Conservation (phyloP, 2,329 filamentous ascomycete species). For the Fonsecaea pedrosoi region DNA sequence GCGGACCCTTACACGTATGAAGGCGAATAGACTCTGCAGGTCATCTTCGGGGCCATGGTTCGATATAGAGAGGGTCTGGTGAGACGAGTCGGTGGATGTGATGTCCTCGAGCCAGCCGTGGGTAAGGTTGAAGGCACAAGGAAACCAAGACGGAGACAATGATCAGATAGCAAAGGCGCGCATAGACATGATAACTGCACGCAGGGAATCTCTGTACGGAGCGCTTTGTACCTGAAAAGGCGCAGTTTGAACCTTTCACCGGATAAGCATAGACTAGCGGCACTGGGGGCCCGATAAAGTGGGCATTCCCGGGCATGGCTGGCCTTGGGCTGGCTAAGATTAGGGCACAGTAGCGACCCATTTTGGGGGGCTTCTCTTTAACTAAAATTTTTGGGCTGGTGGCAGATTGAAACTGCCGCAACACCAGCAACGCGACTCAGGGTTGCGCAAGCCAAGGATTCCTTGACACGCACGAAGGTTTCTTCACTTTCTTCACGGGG, state of each 20-base stretch:
- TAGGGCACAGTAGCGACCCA: slow-evolving; percentile 17
- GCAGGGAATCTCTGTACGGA: background rate
- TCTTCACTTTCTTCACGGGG: background rate
- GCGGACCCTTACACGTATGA: slow-evolving; percentile 18
- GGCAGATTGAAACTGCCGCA: background rate
- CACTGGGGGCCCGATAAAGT: slow-evolving; percentile 5
- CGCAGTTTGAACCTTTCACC: slow-evolving; percentile 8
- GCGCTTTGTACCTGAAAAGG: background rate
- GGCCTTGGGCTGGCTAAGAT: slow-evolving; percentile 13
- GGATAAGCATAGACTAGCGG: slow-evolving; percentile 13
- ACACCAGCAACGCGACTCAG: background rate
- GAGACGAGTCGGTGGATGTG: background rate
- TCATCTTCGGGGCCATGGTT: slow-evolving; percentile 6
- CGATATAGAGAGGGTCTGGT: background rate
- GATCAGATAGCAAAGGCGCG: background rate
- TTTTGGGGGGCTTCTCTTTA: slow-evolving; percentile 14
- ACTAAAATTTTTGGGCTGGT: slow-evolving; percentile 4
- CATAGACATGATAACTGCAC: background rate
- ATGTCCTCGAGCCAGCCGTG: background rate
- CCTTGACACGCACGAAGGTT: background rate
- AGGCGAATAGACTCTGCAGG: slow-evolving; percentile 18
- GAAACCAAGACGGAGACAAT: background rate
- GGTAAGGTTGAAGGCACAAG: background rate
- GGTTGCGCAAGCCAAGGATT: slow-evolving; percentile 1
- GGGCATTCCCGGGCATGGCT: slow-evolving; percentile 13